phyloP scores from a whole-genome alignment of 2,329 filamentous ascomycete genomes.

The Pezicula carpinea region DNA sequence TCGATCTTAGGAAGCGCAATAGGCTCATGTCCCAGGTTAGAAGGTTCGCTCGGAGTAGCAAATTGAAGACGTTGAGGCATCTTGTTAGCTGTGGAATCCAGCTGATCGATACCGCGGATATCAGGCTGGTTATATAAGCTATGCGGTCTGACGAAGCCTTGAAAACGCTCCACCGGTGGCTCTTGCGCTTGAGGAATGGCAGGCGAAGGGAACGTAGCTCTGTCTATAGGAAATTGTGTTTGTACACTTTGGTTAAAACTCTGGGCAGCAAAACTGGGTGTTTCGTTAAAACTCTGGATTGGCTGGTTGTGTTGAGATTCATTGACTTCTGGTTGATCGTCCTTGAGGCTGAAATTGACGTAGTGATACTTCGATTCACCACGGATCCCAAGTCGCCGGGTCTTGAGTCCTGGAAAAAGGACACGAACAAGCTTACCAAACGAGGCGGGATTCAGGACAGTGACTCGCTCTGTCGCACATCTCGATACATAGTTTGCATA shows the following conservation, averaged over 20 bases:
- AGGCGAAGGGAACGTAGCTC: slow-evolving; percentile 35
- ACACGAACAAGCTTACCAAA: slow-evolving; percentile 97
- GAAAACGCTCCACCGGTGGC: slow-evolving; percentile 18
- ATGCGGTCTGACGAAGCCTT: slow-evolving; percentile 33
- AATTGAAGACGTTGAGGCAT: slow-evolving; percentile 58
- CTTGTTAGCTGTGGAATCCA: slow-evolving; percentile 54
- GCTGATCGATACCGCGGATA: slow-evolving; percentile 50
- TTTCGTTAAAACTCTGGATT: slow-evolving; percentile 46
- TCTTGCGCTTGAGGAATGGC: slow-evolving; percentile 31
- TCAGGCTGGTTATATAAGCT: slow-evolving; percentile 59
- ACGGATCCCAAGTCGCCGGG: slow-evolving; percentile 82
- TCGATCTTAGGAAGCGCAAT: slow-evolving; percentile 83
- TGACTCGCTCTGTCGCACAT: slow-evolving; percentile 89
- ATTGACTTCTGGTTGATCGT: slow-evolving; percentile 39
- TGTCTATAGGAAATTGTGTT: slow-evolving; percentile 27
- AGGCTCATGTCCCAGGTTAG: slow-evolving; percentile 60
- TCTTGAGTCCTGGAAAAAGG: slow-evolving; percentile 92
- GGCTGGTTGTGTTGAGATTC: slow-evolving; percentile 40
- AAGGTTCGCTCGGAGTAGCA: slow-evolving; percentile 49
- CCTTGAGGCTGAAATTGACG: slow-evolving; percentile 58
- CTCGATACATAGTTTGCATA: slow-evolving; percentile 93
- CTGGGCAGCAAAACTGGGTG: slow-evolving; percentile 38
- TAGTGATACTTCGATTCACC: slow-evolving; percentile 99
- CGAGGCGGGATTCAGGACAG: slow-evolving; percentile 91
- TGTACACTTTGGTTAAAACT: slow-evolving; percentile 34